phyloP scores from a whole-genome alignment of 225 moss, liverwort and hornwort species.

The Marchantia polymorpha region DNA sequence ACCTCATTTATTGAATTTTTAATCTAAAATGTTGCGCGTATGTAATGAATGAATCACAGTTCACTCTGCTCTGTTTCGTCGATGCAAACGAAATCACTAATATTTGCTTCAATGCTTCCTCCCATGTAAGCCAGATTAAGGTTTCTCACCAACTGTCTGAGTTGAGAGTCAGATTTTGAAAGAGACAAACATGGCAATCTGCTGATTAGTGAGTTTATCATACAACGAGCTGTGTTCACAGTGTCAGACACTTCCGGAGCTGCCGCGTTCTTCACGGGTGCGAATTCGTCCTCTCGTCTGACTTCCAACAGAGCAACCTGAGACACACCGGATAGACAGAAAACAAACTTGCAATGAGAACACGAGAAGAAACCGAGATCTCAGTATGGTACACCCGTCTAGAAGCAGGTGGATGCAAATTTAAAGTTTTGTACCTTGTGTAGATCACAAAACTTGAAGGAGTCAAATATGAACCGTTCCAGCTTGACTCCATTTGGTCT shows the following conservation, averaged over 20 bases:
- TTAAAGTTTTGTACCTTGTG: conserved; percentile 51
- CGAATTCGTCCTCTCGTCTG: conserved; percentile 79
- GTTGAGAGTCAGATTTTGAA: not conserved
- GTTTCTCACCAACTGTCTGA: conserved; percentile 11
- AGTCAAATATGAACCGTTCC: conserved; percentile 89
- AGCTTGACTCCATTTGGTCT: conserved; percentile 82
- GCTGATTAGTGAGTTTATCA: conserved; percentile 50
- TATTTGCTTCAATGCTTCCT: conserved; percentile 24
- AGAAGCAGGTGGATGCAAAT: not conserved
- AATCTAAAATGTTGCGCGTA: no score
- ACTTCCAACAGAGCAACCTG: conserved; percentile 86
- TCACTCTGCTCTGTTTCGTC: not conserved
- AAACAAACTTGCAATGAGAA: not conserved
- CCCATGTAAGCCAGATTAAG: conserved; percentile 31
- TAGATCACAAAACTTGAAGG: conserved; percentile 59
- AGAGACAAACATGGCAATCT: conserved; percentile 16
- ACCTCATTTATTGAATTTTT: no score
- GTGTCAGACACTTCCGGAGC: conserved; percentile 62
- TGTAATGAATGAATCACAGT: no score
- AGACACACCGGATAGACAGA: not conserved
- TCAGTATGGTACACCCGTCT: not conserved
- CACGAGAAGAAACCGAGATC: not conserved
- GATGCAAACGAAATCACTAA: conserved; percentile 17
- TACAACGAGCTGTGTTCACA: conserved; percentile 62
- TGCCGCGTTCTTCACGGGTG: conserved; percentile 83